phyloP scores from a whole-genome alignment of 2,329 filamentous ascomycete genomes.

The Aspergillus pseudoviridinutans region DNA sequence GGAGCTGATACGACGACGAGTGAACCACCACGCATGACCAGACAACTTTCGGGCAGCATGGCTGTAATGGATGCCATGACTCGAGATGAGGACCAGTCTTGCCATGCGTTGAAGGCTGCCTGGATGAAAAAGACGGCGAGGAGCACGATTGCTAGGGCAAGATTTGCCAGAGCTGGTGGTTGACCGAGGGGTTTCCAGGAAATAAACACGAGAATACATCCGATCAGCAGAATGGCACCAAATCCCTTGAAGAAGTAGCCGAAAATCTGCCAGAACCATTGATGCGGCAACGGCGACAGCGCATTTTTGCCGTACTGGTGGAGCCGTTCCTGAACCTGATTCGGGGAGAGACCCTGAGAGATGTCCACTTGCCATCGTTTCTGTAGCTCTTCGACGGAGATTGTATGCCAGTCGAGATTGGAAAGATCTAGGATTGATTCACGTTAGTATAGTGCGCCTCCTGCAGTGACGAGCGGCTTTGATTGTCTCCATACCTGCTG shows the following conservation, averaged over 20 bases:
- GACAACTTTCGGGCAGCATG: constrained; percentile 72
- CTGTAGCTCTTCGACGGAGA: constrained; percentile 56
- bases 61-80: constrained; percentile 77
- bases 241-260: constrained; percentile 77
- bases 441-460: neutral
- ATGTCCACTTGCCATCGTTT: constrained; percentile 56
- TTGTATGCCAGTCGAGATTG: constrained; percentile 59
- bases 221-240: constrained; percentile 65
- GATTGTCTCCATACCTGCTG: constrained; percentile 36
- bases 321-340: constrained; percentile 54
- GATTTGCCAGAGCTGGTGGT: constrained; percentile 67
- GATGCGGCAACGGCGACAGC: constrained; percentile 62
- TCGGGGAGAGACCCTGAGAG: constrained; percentile 55
- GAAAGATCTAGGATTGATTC: constrained; percentile 49
- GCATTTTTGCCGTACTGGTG: constrained; percentile 64
- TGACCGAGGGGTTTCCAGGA: constrained; percentile 72
- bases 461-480: neutral
- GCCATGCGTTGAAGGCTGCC: constrained; percentile 66
- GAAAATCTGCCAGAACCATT: constrained; percentile 54
- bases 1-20: constrained; percentile 49
- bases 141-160: constrained; percentile 69
- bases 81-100: constrained; percentile 71
- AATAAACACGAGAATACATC: constrained; percentile 68
- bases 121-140: constrained; percentile 66
- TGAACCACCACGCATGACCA: constrained; percentile 58